These are phyloP conservation scores for Primulina tabacum DNA, from an alignment of 257 asterid species.

Conservation along the genomic window DNA sequence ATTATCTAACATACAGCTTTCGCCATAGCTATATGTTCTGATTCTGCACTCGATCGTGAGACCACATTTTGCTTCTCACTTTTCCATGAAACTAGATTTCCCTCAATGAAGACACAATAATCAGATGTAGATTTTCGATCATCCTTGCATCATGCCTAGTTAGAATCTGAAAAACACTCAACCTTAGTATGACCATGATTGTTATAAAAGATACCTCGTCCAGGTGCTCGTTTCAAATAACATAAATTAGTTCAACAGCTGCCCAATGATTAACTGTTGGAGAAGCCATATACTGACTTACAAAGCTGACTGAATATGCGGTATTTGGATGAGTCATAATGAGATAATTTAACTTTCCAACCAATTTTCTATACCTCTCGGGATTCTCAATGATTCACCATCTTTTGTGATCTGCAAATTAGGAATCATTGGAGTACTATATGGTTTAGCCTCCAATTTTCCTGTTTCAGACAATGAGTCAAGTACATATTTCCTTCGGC, in stretches of 20 bases:
- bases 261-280: neutral
- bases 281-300: slow-evolving; percentile 3
- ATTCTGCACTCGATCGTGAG: no score
- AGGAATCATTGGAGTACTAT: neutral
- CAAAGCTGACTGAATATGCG: neutral
- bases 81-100: no score
- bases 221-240: neutral
- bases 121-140: no score
- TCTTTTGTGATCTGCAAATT: neutral
- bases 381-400: neutral
- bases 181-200: neutral
- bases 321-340: neutral
- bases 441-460: neutral
- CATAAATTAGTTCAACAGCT: neutral
- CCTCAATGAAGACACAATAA: no score
- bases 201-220: neutral
- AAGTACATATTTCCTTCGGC: neutral
- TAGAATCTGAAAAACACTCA: no score
- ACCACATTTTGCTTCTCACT: no score
- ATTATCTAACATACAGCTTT: no score
- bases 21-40: no score
- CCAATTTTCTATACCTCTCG: neutral
- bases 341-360: neutral
- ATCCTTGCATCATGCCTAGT: no score
- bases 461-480: neutral